Conservation (phyloP, 176 grass and related monocot genomes). For the Alloteropsis semialata region DNA sequence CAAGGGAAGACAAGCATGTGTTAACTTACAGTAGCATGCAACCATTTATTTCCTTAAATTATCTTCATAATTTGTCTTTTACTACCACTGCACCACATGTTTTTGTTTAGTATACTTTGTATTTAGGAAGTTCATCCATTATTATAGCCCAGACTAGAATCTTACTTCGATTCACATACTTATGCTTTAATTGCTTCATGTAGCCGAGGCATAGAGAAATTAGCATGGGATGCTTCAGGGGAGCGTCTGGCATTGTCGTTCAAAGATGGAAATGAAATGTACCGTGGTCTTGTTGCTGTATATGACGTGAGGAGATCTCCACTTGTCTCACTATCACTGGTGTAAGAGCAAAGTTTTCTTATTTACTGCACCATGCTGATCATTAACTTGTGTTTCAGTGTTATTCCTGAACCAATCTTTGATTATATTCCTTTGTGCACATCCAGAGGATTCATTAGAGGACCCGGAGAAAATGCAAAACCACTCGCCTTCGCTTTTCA, state of each 20-base stretch:
- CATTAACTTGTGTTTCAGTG: not conserved
- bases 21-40: not conserved
- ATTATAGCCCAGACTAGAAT: not conserved
- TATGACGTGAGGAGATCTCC: slow-evolving; percentile 86
- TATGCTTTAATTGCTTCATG: slow-evolving; percentile 28
- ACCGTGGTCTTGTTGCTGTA: slow-evolving; percentile 73
- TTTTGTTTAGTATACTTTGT: slow-evolving; percentile 4
- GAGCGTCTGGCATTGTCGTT: slow-evolving; percentile 91
- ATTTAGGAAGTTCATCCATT: not conserved
- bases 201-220: slow-evolving; percentile 82
- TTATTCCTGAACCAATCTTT: slow-evolving; percentile 1
- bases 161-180: slow-evolving; percentile 22
- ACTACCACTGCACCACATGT: not conserved
- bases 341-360: slow-evolving; percentile 53
- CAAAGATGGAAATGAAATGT: slow-evolving; percentile 79
- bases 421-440: slow-evolving; percentile 6
- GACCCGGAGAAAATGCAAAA: slow-evolving; percentile 75
- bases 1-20: not conserved
- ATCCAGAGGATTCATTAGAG: slow-evolving; percentile 95
- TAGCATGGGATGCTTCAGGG: slow-evolving; percentile 89
- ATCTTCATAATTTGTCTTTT: not conserved
- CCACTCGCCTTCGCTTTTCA: slow-evolving; percentile 89
- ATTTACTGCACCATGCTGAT: not conserved
- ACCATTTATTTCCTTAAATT: not conserved
- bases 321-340: slow-evolving; percentile 72